Evolutionary conservation across 306 rosid species (phyloP).

Genomic region (Bauhinia variegata): DNA sequence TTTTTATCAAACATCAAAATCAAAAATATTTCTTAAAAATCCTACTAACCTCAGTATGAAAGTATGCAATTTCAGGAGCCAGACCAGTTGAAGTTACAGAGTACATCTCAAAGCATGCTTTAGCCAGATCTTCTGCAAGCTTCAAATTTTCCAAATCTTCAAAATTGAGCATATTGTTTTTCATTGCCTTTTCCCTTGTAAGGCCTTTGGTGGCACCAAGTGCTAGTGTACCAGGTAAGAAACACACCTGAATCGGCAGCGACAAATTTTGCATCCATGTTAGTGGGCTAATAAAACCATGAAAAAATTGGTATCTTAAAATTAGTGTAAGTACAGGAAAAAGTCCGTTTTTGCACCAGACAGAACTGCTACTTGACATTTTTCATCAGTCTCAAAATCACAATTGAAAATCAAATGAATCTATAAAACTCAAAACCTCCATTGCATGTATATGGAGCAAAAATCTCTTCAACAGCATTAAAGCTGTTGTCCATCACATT

Average conservation of each 20-base stretch:
- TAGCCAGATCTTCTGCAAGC: slow-evolving; percentile 94
- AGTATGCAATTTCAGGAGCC: slow-evolving; percentile 96
- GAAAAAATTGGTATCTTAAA: slow-evolving; percentile 4
- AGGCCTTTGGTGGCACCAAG: slow-evolving; percentile 97
- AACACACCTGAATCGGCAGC: slow-evolving; percentile 74
- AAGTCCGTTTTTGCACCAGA: neutral
- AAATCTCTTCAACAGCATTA: neutral
- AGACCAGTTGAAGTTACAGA: slow-evolving; percentile 92
- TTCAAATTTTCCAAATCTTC: slow-evolving; percentile 94
- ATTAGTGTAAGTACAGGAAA: slow-evolving; percentile 7
- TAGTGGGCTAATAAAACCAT: slow-evolving; percentile 18
- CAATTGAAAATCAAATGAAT: neutral
- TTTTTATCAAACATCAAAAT: too few species aligned
- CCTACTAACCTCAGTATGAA: slow-evolving; percentile 83
- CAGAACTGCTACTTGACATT: slow-evolving; percentile 9
- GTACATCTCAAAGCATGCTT: slow-evolving; percentile 95
- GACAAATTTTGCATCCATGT: slow-evolving; percentile 35
- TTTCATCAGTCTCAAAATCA: slow-evolving; percentile 26
- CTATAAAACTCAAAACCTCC: neutral
- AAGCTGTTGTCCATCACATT: neutral
- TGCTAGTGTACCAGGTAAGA: slow-evolving; percentile 92
- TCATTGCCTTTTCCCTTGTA: slow-evolving; percentile 86
- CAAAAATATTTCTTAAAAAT: too few species aligned
- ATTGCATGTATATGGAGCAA: neutral
- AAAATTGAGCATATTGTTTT: slow-evolving; percentile 68